Evolutionary conservation across 2,329 filamentous ascomycete genomes (phyloP), one percentile per base, ranked within the genome.

Genomic region (Aspergillus calidoustus): DNA sequence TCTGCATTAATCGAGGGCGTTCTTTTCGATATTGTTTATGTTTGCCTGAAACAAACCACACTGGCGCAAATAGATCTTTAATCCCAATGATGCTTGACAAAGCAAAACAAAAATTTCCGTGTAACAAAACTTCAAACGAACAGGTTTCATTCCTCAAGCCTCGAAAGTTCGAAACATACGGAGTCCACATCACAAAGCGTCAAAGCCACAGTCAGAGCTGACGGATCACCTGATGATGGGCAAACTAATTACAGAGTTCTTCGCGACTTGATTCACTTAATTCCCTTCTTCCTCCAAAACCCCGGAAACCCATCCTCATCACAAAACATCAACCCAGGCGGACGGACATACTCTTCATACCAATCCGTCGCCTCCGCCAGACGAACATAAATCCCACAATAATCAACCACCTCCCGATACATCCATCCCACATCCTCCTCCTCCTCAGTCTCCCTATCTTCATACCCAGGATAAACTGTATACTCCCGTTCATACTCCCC

Each of bases 11-110:
- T 64, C 55, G 55, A 59, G 53, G 38, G 52, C 43, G 57, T 57
- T 62, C 34, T 62, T 49, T 54, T 59, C 44, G 51, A 60, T 49
- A 46, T 38, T 61, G 59, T 60, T 62, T 49, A 55, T 54, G 53
- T 61, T 59, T 65, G 64, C 60, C 64, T 56, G 55, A 47, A 57
- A 60, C 62, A 63, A 63, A 57, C 46, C 50, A 41, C 54, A 54
- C 61, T 56, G 58, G 62, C 66, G 66, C 64, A 64, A 59, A 61
- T 66, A 66, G 55, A 51, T 51, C 17, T 56, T 46, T 55, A 56
- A 55, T 60, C 43, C 30, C 30, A 23, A 53, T 41, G 22, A 30
- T 25, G 28, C 34, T 28, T 44, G 19, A 17, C 19, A 53, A 41
- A 23, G 22, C 31, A 38, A 41, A 38, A 41, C 31, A 1, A 4